Conservation (phyloP, 441 rosid species). For the Corymbia citriodora region DNA sequence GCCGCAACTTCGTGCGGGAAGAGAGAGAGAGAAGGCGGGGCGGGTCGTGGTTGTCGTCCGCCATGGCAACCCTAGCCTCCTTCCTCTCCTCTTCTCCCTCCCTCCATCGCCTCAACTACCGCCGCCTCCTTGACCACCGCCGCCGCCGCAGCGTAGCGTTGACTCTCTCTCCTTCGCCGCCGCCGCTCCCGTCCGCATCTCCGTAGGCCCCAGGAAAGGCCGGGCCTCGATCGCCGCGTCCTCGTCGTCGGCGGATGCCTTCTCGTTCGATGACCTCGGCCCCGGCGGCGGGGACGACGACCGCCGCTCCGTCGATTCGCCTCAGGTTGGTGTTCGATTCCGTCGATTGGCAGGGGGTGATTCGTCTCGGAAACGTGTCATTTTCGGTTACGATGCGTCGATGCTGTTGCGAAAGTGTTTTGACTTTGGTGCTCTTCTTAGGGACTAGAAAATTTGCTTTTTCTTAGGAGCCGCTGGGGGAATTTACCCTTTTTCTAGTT, state of each 20-base stretch:
- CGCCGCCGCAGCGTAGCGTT: background rate
- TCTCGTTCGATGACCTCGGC: slow-evolving; percentile 39
- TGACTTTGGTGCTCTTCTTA: background rate
- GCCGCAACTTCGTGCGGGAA: background rate
- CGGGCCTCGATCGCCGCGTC: slow-evolving; percentile 20
- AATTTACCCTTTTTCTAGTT: background rate
- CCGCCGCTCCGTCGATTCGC: slow-evolving; percentile 13
- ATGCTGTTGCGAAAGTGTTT: background rate
- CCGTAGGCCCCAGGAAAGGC: slow-evolving; percentile 16
- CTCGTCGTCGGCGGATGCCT: slow-evolving; percentile 29
- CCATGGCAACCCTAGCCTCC: slow-evolving; percentile 53
- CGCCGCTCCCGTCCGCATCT: background rate
- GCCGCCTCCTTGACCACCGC: background rate
- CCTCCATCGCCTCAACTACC: slow-evolving; percentile 18
- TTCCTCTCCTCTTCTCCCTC: slow-evolving; percentile 21
- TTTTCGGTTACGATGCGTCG: background rate
- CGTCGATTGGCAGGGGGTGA: background rate
- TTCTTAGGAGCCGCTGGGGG: background rate
- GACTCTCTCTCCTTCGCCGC: background rate
- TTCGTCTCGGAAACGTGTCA: background rate
- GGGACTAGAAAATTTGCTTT: background rate
- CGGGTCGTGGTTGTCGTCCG: background rate
- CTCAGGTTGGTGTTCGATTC: slow-evolving; percentile 23
- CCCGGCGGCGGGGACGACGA: background rate
- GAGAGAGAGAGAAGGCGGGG: background rate